Conservation (phyloP, 768 basidiomycete species). For the Suillus placidus region DNA sequence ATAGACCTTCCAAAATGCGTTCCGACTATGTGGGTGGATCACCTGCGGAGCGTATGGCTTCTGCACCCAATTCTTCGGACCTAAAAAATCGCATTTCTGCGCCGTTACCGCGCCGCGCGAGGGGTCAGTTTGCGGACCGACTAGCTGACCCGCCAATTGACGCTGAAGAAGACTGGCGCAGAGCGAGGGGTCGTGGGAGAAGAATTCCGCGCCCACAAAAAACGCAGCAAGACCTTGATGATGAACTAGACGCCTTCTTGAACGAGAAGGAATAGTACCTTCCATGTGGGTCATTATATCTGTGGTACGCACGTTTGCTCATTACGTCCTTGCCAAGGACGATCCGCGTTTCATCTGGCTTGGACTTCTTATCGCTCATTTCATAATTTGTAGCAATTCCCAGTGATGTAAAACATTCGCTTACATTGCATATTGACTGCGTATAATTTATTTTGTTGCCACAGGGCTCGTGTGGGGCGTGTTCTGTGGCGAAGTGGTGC, state of each 20-base stretch:
- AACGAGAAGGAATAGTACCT: conserved; percentile 46
- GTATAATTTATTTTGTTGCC: neutral
- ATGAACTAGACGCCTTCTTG: conserved; percentile 80
- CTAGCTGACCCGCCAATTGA: conserved; percentile 20
- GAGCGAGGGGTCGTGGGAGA: conserved; percentile 38
- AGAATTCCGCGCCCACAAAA: conserved; percentile 48
- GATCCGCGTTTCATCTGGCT: neutral
- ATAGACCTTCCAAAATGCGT: conserved; percentile 63
- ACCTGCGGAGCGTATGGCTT: conserved; percentile 61
- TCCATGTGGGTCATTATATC: neutral
- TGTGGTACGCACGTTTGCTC: neutral
- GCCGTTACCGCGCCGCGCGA: conserved; percentile 44
- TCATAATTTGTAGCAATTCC: neutral
- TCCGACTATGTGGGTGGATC: conserved; percentile 61
- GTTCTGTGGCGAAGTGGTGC: neutral
- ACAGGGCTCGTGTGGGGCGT: neutral
- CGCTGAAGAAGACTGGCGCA: conserved; percentile 28
- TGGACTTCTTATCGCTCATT: neutral
- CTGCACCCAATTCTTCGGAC: conserved; percentile 42
- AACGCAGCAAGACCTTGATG: conserved; percentile 79
- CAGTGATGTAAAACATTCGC: neutral
- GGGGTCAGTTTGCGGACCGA: conserved; percentile 24
- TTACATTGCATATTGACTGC: neutral
- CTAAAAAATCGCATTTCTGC: conserved; percentile 51
- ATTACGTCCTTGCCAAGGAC: neutral